A percentile compares a stretch with the other conserved stretches of the same genome.
Evolutionary conservation across 2,329 filamentous ascomycete genomes (phyloP).

Genomic region (Fusarium sororula): DNA sequence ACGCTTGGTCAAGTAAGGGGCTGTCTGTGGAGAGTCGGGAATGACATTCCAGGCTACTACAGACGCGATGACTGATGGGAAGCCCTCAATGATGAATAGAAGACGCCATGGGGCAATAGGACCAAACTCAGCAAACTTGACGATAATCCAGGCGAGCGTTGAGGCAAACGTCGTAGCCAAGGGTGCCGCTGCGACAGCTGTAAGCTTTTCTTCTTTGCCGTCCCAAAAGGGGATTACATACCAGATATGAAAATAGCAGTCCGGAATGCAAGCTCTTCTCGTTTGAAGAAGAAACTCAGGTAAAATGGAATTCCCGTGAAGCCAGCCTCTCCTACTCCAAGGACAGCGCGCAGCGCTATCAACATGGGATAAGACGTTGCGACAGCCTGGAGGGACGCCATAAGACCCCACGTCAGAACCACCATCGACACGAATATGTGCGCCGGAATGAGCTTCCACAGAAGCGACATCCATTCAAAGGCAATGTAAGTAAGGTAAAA

Average conservation of each 20-base stretch:
- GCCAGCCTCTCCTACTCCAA: slow-evolving; percentile 72
- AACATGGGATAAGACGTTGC: slow-evolving; percentile 71
- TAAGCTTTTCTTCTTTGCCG: slow-evolving; percentile 5
- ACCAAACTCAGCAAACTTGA: slow-evolving; percentile 69
- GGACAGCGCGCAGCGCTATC: slow-evolving; percentile 62
- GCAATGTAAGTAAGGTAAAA: slow-evolving; percentile 72
- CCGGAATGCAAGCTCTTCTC: slow-evolving; percentile 81
- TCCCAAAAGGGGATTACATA: slow-evolving; percentile 40
- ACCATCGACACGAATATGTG: slow-evolving; percentile 68
- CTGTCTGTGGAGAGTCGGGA: slow-evolving; percentile 77
- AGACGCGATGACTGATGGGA: slow-evolving; percentile 80
- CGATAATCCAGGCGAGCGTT: slow-evolving; percentile 80
- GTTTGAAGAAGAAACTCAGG: slow-evolving; percentile 70
- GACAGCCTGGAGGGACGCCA: slow-evolving; percentile 77
- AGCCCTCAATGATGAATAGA: slow-evolving; percentile 85
- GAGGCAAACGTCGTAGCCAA: slow-evolving; percentile 83
- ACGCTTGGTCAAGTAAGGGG: slow-evolving; percentile 68
- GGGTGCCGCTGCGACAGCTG: slow-evolving; percentile 74
- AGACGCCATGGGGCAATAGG: slow-evolving; percentile 87
- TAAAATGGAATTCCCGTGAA: slow-evolving; percentile 73
- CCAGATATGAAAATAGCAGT: slow-evolving; percentile 88
- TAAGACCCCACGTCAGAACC: slow-evolving; percentile 81
- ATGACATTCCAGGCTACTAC: slow-evolving; percentile 78
- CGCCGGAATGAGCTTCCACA: slow-evolving; percentile 68
- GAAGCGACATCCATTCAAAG: slow-evolving; percentile 72